Percentiles rank a stretch among this genome's conserved stretches.
phyloP scores from a whole-genome alignment of 495 filamentous ascomycete genomes.

The Tetracladium marchalianum region DNA sequence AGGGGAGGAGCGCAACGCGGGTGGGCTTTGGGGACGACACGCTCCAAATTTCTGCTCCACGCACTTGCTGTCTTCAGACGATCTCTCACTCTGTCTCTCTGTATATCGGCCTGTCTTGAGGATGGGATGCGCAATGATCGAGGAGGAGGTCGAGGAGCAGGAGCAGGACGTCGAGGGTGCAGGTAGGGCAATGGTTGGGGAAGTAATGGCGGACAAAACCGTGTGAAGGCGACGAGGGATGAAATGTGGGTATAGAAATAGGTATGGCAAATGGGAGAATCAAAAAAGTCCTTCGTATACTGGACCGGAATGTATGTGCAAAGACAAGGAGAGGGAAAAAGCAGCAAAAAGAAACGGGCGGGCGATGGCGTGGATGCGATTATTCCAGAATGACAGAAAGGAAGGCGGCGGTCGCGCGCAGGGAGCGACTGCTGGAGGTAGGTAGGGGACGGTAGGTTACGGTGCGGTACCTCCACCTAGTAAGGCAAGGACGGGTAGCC shows the following conservation, averaged over 20 bases:
- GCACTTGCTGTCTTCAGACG: no score
- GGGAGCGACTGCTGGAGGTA: conserved; percentile 2
- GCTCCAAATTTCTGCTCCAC: no score
- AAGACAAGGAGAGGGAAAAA: conserved; percentile 1
- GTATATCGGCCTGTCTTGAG: no score
- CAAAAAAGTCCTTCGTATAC: conserved; percentile 18
- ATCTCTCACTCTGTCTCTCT: no score
- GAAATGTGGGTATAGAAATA: conserved; percentile 6
- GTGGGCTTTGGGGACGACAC: no score
- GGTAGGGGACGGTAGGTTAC: no score
- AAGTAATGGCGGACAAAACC: neutral
- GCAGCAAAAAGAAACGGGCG: conserved; percentile 1
- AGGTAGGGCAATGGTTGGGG: neutral
- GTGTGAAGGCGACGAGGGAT: neutral
- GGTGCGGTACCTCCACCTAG: no score
- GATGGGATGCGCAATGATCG: no score
- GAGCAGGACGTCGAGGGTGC: neutral
- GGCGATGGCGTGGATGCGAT: neutral
- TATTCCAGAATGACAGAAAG: no score
- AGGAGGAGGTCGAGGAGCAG: neutral
- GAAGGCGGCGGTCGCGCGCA: neutral
- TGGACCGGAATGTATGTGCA: conserved; percentile 17
- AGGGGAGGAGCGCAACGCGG: no score
- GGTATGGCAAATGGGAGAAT: conserved; percentile 8
- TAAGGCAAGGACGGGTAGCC: no score